A percentile compares a stretch with the other conserved stretches of the same genome.
Conservation (phyloP, 805 yeast species). For the Wickerhamiella azymoides region DNA sequence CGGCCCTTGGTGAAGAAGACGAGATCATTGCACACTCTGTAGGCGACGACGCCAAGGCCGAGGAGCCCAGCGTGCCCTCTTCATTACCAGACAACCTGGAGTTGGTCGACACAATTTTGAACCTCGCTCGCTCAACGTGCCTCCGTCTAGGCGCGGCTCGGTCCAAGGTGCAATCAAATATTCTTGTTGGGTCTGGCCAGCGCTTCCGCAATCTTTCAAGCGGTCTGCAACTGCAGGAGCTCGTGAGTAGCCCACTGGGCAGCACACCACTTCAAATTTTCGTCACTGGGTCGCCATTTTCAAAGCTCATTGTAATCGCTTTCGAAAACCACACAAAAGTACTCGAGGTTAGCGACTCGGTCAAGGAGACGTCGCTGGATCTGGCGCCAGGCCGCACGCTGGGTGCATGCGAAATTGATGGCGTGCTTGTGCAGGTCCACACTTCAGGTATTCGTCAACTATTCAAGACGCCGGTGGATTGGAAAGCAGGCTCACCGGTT, state of each 20-base stretch:
- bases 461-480: conserved; percentile 35
- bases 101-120: not conserved
- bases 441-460: conserved; percentile 55
- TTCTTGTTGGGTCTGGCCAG: not conserved
- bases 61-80: conserved; percentile 11
- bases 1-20: conserved; percentile 50
- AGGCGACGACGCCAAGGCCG: not conserved
- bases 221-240: conserved; percentile 45
- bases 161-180: not conserved
- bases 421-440: conserved; percentile 60
- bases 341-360: conserved; percentile 62
- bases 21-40: not conserved
- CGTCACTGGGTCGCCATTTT: conserved; percentile 39
- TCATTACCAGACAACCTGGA: not conserved
- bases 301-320: conserved; percentile 53
- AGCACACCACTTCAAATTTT: conserved; percentile 46
- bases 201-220: conserved; percentile 36
- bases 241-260: conserved; percentile 64
- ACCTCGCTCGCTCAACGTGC: not conserved
- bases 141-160: conserved; percentile 1
- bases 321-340: conserved; percentile 56
- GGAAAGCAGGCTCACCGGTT: conserved; percentile 68
- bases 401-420: conserved; percentile 55
- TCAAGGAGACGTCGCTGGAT: conserved; percentile 49
- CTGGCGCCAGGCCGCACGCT: conserved; percentile 42